Conservation (phyloP, 176 grass and related monocot genomes). For the Oryza punctata region DNA sequence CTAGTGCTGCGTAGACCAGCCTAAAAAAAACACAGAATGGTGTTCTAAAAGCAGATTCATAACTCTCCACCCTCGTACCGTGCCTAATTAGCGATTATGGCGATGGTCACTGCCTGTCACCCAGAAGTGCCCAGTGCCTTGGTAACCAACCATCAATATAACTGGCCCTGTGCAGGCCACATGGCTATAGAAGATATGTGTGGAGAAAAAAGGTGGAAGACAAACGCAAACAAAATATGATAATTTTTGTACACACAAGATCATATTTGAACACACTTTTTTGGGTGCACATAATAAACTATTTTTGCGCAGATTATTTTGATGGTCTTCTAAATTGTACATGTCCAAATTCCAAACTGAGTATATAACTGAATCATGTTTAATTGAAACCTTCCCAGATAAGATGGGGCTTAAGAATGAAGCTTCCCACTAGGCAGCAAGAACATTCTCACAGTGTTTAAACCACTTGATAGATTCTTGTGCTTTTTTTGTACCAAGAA, state of each 20-base stretch:
- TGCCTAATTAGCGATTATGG: no score
- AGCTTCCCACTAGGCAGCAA: background rate
- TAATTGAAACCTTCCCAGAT: background rate
- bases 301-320: background rate
- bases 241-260: background rate
- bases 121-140: background rate
- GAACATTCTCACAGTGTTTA: background rate
- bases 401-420: background rate
- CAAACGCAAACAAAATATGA: slow-evolving; percentile 3
- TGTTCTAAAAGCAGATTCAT: no score
- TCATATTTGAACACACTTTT: background rate
- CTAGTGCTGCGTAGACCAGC: no score
- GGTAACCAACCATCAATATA: slow-evolving; percentile 7
- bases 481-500: background rate
- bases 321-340: background rate
- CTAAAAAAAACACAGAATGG: background rate
- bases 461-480: background rate
- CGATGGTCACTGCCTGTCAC: no score
- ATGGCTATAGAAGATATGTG: background rate
- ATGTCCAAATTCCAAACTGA: background rate
- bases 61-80: no score
- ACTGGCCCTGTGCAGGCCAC: background rate
- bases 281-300: background rate
- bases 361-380: no score
- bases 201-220: background rate